Percentiles rank a stretch among this genome's conserved stretches.
These are phyloP conservation scores for Penicillium parvum DNA, from an alignment of 495 filamentous ascomycete species.

Conservation along the genomic window DNA sequence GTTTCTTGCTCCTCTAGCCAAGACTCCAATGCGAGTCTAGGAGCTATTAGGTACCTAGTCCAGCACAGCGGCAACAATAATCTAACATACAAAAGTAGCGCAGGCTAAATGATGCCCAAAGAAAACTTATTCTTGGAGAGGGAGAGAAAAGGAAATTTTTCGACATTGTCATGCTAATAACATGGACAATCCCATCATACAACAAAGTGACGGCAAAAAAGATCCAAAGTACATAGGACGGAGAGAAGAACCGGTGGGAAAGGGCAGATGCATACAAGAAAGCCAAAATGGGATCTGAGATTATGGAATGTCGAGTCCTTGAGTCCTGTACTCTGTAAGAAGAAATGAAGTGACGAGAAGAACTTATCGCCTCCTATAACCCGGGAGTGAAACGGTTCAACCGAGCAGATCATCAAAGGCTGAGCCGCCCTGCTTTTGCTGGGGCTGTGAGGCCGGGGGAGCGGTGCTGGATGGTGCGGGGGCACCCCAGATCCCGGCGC, in stretches of 20 bases:
- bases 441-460: conserved; percentile 29
- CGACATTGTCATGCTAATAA: no score
- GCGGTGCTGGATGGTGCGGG: conserved; percentile 36
- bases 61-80: no score
- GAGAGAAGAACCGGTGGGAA: background rate
- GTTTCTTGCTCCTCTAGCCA: no score
- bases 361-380: background rate
- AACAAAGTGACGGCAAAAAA: conserved; percentile 7
- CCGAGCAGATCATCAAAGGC: conserved; percentile 63
- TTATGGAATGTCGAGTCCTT: background rate
- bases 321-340: conserved; percentile 1
- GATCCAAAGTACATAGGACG: background rate
- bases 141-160: conserved; percentile 12
- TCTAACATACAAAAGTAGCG: background rate
- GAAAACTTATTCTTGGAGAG: no score
- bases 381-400: no score
- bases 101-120: no score
- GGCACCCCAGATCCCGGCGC: conserved; percentile 88
- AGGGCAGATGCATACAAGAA: background rate
- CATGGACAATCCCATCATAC: no score
- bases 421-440: conserved; percentile 41
- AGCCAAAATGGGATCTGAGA: conserved; percentile 1
- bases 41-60: no score
- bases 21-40: no score
- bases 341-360: background rate